Percentiles rank a stretch among this genome's conserved stretches.
Conservation (phyloP, 2,329 filamentous ascomycete species). For the Fusarium sp. region DNA sequence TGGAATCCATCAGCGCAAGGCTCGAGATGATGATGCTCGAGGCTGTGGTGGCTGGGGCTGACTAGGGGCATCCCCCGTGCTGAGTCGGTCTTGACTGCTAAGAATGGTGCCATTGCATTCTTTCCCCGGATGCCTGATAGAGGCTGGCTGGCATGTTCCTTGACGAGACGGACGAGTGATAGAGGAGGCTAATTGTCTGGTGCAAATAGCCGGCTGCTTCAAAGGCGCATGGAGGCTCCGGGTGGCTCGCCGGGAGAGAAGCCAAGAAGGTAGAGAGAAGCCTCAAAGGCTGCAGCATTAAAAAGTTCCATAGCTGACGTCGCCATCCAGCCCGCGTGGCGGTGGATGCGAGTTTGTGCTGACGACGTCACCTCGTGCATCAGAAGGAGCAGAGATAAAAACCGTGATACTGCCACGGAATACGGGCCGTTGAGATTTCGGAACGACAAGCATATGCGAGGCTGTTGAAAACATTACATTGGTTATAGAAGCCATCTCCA, state of each 20-base stretch:
- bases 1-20: not conserved
- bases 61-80: conserved; percentile 6
- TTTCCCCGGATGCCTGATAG: conserved; percentile 15
- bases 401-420: conserved; percentile 18
- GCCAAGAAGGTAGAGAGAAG: conserved; percentile 41
- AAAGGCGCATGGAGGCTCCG: not conserved
- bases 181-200: not conserved
- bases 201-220: not conserved
- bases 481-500: not conserved
- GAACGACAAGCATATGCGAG: conserved; percentile 4
- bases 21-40: not conserved
- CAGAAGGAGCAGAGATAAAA: conserved; percentile 24
- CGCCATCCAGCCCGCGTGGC: conserved; percentile 34
- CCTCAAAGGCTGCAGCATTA: conserved; percentile 44
- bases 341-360: conserved; percentile 37
- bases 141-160: conserved; percentile 16
- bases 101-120: conserved; percentile 3
- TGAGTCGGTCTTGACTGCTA: conserved; percentile 1
- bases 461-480: not conserved
- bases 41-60: conserved; percentile 30
- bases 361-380: conserved; percentile 41
- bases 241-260: not conserved
- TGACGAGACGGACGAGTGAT: not conserved
- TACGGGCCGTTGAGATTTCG: conserved; percentile 19
- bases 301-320: conserved; percentile 42